Conservation (phyloP, 75 land plant species). For the Pinus tabuliformis region DNA sequence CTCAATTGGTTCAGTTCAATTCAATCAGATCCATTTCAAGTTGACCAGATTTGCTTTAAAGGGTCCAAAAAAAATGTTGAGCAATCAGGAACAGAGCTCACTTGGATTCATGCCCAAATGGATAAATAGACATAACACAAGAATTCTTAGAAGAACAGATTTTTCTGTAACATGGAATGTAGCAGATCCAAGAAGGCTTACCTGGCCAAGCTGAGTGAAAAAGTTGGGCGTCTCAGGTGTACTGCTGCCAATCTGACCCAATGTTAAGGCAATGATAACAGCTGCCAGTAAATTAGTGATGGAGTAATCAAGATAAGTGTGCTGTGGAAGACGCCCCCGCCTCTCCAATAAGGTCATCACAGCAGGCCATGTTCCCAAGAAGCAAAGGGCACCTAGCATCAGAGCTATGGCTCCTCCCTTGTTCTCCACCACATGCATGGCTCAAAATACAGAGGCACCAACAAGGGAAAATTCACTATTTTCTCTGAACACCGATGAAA, state of each 20-base stretch:
- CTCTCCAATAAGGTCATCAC: constrained; percentile 81
- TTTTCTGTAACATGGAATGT: too few relatives aligned
- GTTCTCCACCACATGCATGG: constrained; percentile 51
- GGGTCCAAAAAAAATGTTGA: too few relatives aligned
- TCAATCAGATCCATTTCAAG: too few relatives aligned
- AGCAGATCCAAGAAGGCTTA: constrained; percentile 2
- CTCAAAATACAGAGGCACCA: too few relatives aligned
- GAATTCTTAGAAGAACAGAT: too few relatives aligned
- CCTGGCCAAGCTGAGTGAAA: constrained; percentile 80
- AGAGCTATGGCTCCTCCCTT: constrained; percentile 97
- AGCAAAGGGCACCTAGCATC: constrained; percentile 86
- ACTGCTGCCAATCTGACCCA: constrained; percentile 83
- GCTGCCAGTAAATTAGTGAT: constrained; percentile 92
- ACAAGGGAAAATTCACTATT: too few relatives aligned
- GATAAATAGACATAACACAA: too few relatives aligned
- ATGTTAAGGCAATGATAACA: constrained; percentile 85
- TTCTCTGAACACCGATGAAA: too few relatives aligned
- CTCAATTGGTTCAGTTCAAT: too few relatives aligned
- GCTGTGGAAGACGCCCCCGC: constrained; percentile 91
- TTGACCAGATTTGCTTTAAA: too few relatives aligned
- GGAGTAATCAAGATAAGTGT: constrained; percentile 94
- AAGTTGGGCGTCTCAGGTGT: constrained; percentile 67
- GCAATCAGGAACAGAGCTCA: too few relatives aligned
- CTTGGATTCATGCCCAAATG: too few relatives aligned
- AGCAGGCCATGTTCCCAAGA: constrained; percentile 99